A percentile compares a stretch with the other conserved stretches of the same genome.
phyloP scores from a whole-genome alignment of 2,329 filamentous ascomycete species.

The Fusarium metavorans region DNA sequence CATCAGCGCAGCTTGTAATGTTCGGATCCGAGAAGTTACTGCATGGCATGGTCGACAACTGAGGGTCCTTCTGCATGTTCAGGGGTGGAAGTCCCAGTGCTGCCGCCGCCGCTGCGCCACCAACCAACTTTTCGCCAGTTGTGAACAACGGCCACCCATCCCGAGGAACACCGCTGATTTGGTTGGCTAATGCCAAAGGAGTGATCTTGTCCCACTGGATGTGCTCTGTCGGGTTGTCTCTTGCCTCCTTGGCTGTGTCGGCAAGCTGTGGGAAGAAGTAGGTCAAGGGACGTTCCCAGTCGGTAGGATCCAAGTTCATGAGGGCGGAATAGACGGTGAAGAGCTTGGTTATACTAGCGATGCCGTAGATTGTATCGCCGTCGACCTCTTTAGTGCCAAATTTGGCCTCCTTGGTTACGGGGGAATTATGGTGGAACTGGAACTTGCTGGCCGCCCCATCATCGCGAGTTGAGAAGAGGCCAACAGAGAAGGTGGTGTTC shows the following conservation, averaged over 20 bases:
- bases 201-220: conserved; percentile 49
- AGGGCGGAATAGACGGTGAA: conserved; percentile 54
- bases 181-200: conserved; percentile 53
- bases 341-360: conserved; percentile 57
- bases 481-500: conserved; percentile 27
- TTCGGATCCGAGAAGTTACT: not conserved
- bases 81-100: conserved; percentile 4
- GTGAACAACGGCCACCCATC: not conserved
- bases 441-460: conserved; percentile 2
- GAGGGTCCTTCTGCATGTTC: not conserved
- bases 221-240: conserved; percentile 1
- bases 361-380: conserved; percentile 56
- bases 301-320: conserved; percentile 26
- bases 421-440: conserved; percentile 26
- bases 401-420: not conserved
- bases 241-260: not conserved
- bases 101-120: not conserved
- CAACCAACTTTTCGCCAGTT: not conserved
- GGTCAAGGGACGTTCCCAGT: conserved; percentile 29
- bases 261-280: conserved; percentile 23
- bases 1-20: not conserved
- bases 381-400: conserved; percentile 45
- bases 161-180: conserved; percentile 38
- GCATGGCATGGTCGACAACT: conserved; percentile 6
- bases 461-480: conserved; percentile 28